Base-by-base conservation (phyloP, 495 filamentous ascomycete species). In the Neurospora sp. region DNA sequence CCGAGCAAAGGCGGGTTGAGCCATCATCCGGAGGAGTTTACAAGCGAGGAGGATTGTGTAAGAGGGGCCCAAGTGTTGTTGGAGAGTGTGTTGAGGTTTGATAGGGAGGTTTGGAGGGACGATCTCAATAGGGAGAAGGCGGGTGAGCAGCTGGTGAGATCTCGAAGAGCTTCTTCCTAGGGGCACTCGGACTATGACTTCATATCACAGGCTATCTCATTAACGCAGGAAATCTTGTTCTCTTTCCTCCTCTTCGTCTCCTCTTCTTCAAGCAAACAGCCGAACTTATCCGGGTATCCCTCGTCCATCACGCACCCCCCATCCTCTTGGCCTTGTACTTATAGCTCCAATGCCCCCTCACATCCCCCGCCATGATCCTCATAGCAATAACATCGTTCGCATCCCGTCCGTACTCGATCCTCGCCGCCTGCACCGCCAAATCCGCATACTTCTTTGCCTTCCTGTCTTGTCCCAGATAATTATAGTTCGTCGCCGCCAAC, bases 11-110 rank as follows among this genome's bases (percentile, higher is more conserved):
- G 84, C 74, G 85, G 85, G 13, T 77, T 87, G 5, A 84, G 81
- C 70, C 85, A 86, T 72, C 83, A 86, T 69, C 84, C 85, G 5
- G 77, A 84, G 39, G 85, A 86, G 74, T 87, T 84, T 69, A 84
- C 84, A 7, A 82, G 79, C 66, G 80, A 82, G 1, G 82, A 84
- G 38, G 85, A 86, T 48, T 80, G 78, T 77, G 78, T 78, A 2
- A 78, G 79, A 59, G 82, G 82, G 2, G 82, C 82, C 0, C 73
- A 79, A 36, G 82, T 84, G 39, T 69, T 84, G 38, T 43, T 82
- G 73, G 79, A 82, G 75, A 82, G 82, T 36, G 81, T 83, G 66
- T 39, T 82, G 54, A 70, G 81, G 39, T 84, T 79, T 72, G 82
- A 84, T 69, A 77, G 73, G 15, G 48, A 45, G 28, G 5, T 28